Percentiles rank a stretch among this genome's conserved stretches.
phyloP scores from a whole-genome alignment of 2,329 filamentous ascomycete species.

The Colletotrichum chlorophyti region DNA sequence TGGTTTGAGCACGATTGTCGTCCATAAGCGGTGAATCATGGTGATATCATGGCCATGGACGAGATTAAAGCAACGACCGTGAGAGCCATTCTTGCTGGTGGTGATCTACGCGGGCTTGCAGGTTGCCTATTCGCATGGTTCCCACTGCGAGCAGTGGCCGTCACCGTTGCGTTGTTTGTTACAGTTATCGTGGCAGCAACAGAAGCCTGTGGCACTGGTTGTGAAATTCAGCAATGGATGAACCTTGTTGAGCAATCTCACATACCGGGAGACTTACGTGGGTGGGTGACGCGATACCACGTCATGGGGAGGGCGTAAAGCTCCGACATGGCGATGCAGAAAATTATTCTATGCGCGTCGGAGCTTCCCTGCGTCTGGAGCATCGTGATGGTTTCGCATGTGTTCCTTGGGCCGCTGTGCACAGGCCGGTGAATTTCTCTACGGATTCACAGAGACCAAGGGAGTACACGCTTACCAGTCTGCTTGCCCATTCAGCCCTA shows the following conservation, averaged over 20 bases:
- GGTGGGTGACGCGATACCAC: constrained; percentile 10
- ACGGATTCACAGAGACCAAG: no score
- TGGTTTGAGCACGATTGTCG: not conserved
- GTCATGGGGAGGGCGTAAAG: constrained; percentile 13
- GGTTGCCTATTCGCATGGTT: not conserved
- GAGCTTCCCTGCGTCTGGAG: not conserved
- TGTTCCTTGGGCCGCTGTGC: constrained; percentile 2
- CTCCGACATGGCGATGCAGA: constrained; percentile 8
- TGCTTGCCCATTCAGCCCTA: constrained; percentile 6
- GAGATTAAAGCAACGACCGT: not conserved
- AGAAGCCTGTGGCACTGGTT: not conserved
- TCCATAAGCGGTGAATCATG: not conserved
- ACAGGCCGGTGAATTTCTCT: no score
- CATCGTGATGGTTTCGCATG: constrained; percentile 14
- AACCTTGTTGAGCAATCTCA: no score
- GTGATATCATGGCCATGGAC: not conserved
- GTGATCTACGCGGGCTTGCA: not conserved
- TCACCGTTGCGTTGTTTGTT: not conserved
- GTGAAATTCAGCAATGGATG: not conserved
- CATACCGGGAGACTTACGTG: not conserved
- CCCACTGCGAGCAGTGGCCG: not conserved
- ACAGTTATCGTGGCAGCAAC: not conserved
- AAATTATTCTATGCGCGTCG: constrained; percentile 12
- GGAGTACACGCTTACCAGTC: constrained; percentile 21
- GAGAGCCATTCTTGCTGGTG: not conserved